A percentile compares a stretch with the other conserved stretches of the same genome.
Evolutionary conservation across 2,329 filamentous ascomycete genomes (phyloP).

Genomic region (Hypoxylon sp.): DNA sequence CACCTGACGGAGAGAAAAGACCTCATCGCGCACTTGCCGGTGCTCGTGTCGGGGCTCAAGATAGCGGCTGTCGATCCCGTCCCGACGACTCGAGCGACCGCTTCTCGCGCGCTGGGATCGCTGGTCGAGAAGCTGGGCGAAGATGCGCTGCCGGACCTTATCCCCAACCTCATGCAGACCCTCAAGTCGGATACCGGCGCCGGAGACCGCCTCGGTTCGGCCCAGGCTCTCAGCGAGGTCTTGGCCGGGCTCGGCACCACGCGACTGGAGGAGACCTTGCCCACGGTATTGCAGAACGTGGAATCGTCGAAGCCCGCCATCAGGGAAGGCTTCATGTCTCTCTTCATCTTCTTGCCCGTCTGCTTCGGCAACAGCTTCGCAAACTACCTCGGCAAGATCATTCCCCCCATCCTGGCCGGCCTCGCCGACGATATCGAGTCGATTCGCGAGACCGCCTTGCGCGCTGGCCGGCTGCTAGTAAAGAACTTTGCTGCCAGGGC

Average conservation of each 20-base stretch:
- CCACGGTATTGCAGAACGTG: conserved; percentile 95
- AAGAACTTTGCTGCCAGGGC: conserved; percentile 98
- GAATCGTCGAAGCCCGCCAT: conserved; percentile 89
- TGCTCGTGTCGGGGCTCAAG: conserved; percentile 89
- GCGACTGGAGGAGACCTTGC: conserved; percentile 92
- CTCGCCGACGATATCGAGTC: conserved; percentile 96
- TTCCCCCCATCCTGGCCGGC: conserved; percentile 92
- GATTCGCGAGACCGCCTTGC: conserved; percentile 94
- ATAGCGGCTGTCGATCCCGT: conserved; percentile 93
- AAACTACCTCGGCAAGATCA: conserved; percentile 93
- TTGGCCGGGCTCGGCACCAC: conserved; percentile 92
- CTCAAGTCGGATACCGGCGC: conserved; percentile 97
- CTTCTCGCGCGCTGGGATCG: conserved; percentile 93
- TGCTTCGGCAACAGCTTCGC: conserved; percentile 99
- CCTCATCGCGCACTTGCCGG: conserved; percentile 86
- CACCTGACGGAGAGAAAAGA: conserved; percentile 98
- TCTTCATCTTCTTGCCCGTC: conserved; percentile 98
- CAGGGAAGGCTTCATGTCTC: conserved; percentile 97
- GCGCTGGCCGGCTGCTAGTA: conserved; percentile 90
- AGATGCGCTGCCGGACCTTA: conserved; percentile 94
- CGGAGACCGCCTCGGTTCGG: conserved; percentile 93
- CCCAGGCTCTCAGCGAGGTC: conserved; percentile 95
- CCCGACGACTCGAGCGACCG: conserved; percentile 93
- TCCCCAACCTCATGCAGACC: conserved; percentile 95
- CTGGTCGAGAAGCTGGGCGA: conserved; percentile 98